These are phyloP conservation scores for Lactarius tabidus DNA, from an alignment of 768 basidiomycete species.

Conservation along the genomic window DNA sequence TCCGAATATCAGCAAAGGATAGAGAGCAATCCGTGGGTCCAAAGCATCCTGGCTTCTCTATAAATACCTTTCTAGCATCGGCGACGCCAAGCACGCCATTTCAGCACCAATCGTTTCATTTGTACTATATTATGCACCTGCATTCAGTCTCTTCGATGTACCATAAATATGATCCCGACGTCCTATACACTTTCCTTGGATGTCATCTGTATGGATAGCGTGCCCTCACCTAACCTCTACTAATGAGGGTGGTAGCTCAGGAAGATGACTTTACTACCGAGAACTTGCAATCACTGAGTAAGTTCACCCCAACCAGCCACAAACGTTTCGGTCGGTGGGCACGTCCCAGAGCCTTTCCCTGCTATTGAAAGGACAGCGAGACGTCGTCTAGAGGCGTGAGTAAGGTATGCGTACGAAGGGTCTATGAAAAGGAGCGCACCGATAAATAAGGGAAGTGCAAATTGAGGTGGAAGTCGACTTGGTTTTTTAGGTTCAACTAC, in stretches of 20 bases:
- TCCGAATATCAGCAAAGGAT: slow-evolving; percentile 64
- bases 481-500: too few relatives aligned
- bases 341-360: too few relatives aligned
- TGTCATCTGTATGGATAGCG: neutral
- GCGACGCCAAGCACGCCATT: neutral
- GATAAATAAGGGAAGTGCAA: too few relatives aligned
- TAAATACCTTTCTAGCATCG: slow-evolving; percentile 24
- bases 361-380: too few relatives aligned
- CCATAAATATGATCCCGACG: neutral
- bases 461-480: too few relatives aligned
- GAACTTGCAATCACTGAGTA: neutral
- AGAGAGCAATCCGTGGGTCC: slow-evolving; percentile 76
- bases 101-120: neutral
- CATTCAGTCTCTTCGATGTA: neutral
- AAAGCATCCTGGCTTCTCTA: slow-evolving; percentile 48
- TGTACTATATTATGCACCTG: slow-evolving; percentile 1
- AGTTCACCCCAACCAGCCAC: too few relatives aligned
- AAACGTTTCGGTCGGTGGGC: too few relatives aligned
- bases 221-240: neutral
- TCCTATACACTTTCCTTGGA: neutral
- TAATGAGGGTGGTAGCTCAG: neutral
- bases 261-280: neutral
- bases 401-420: too few relatives aligned
- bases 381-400: too few relatives aligned
- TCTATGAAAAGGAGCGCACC: too few relatives aligned